phyloP scores from a whole-genome alignment of 2,329 filamentous ascomycete species.

The Talaromyces marneffei region DNA sequence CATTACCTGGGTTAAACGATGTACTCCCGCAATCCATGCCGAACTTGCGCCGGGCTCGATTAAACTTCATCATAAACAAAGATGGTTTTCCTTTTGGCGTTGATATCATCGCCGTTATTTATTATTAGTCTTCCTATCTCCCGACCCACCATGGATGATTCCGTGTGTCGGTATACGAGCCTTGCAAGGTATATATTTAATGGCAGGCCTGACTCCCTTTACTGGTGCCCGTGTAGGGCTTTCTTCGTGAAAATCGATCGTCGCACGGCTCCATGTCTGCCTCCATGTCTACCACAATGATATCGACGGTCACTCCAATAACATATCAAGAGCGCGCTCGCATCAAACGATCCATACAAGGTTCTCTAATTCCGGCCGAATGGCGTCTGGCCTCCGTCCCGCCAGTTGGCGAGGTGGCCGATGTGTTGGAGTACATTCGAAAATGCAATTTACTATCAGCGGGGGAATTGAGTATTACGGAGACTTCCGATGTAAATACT shows the following conservation, averaged over 20 bases:
- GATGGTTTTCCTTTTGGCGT: neutral
- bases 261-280: no score
- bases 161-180: neutral
- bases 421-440: conserved; percentile 20
- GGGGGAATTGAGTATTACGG: conserved; percentile 21
- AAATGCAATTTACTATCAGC: conserved; percentile 10
- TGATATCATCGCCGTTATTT: neutral
- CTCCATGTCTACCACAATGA: neutral
- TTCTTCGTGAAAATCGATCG: neutral
- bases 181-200: neutral
- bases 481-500: conserved; percentile 21
- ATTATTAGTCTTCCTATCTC: neutral
- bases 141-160: neutral
- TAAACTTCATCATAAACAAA: neutral
- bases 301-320: neutral
- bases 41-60: neutral
- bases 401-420: conserved; percentile 17
- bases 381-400: conserved; percentile 23
- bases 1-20: neutral
- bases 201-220: neutral
- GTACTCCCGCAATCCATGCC: neutral
- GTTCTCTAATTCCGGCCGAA: conserved; percentile 21
- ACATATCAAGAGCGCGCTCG: conserved; percentile 22
- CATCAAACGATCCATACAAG: conserved; percentile 21
- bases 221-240: neutral